These are phyloP conservation scores for Inosperma sp. DNA, from an alignment of 768 basidiomycete species.

Conservation along the genomic window DNA sequence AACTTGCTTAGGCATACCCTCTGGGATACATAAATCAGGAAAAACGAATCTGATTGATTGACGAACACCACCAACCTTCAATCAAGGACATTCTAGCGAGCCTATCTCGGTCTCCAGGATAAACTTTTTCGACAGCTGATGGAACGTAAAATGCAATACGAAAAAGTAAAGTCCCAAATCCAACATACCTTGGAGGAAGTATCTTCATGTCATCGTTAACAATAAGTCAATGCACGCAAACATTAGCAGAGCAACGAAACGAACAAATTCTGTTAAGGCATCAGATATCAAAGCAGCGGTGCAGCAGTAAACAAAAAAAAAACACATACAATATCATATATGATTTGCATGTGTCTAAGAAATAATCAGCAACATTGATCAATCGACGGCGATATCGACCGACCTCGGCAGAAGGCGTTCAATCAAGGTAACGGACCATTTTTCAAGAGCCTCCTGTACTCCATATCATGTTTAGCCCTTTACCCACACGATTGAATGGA, in stretches of 20 bases:
- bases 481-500: constrained; percentile 1
- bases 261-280: constrained; percentile 44
- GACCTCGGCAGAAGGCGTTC: constrained; percentile 79
- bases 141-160: background rate
- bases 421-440: constrained; percentile 88
- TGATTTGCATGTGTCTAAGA: constrained; percentile 82
- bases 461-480: too few relatives aligned
- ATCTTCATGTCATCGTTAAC: constrained; percentile 26
- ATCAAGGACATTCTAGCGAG: constrained; percentile 88
- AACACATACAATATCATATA: constrained; percentile 75
- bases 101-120: constrained; percentile 79
- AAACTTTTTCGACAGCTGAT: constrained; percentile 80
- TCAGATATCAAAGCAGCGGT: constrained; percentile 5
- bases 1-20: constrained; percentile 81
- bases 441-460: constrained; percentile 81
- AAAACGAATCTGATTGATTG: background rate
- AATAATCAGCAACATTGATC: background rate
- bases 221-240: background rate
- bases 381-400: constrained; percentile 7
- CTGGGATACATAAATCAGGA: constrained; percentile 33
- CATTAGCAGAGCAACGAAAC: constrained; percentile 13
- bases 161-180: too few relatives aligned
- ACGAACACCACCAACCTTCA: constrained; percentile 49
- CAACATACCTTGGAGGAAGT: constrained; percentile 64
- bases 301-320: background rate